Conservation (phyloP, 257 asterid genomes). For the Solanum arcanum region DNA sequence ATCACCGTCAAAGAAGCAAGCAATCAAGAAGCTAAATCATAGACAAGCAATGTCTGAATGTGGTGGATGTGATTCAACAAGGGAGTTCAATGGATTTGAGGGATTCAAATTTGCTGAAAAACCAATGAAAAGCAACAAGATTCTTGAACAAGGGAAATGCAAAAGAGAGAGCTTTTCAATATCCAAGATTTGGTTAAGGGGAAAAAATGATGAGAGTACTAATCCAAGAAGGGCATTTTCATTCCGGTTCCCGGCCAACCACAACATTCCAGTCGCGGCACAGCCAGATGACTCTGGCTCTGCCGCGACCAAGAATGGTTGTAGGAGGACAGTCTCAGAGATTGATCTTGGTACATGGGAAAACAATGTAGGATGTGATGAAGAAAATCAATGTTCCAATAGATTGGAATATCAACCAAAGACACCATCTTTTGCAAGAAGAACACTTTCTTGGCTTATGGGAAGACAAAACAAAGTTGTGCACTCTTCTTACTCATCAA, state of each 20-base stretch:
- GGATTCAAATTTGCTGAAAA: constrained; percentile 14
- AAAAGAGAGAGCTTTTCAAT: constrained; percentile 64
- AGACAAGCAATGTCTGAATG: constrained; percentile 76
- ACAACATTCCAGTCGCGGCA: constrained; percentile 5
- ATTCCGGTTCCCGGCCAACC: constrained; percentile 39
- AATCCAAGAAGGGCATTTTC: constrained; percentile 55
- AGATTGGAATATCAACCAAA: constrained; percentile 57
- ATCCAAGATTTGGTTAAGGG: constrained; percentile 70
- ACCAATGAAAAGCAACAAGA: not conserved
- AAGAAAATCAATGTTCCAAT: constrained; percentile 37
- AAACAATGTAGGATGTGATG: constrained; percentile 33
- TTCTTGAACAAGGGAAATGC: constrained; percentile 12
- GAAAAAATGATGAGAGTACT: constrained; percentile 20
- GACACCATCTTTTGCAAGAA: constrained; percentile 58
- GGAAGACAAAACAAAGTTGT: constrained; percentile 73
- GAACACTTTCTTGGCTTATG: constrained; percentile 77
- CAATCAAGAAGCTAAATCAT: constrained; percentile 43
- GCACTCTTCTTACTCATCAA: constrained; percentile 37
- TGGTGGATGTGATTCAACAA: constrained; percentile 66
- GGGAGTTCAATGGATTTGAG: constrained; percentile 61
- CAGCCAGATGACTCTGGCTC: not conserved
- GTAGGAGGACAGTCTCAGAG: constrained; percentile 43
- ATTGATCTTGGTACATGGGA: constrained; percentile 40
- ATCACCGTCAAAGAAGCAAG: constrained; percentile 42
- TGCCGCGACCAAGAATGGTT: constrained; percentile 11